Evolutionary conservation across 495 filamentous ascomycete genomes (phyloP), one percentile per base, ranked within the genome.

Genomic region (Penicillium lividum): DNA sequence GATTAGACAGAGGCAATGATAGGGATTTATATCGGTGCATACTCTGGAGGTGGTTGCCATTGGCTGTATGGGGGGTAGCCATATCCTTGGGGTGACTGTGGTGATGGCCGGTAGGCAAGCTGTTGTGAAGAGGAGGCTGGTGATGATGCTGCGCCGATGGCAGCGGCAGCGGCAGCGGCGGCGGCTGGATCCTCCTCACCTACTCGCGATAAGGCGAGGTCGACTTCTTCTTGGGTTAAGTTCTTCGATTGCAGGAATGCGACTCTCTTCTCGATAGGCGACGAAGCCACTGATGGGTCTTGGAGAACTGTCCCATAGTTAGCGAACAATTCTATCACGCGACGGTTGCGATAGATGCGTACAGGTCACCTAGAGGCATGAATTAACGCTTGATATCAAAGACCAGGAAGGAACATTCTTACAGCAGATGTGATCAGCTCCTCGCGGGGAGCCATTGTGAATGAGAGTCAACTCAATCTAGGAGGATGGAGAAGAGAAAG

Each of bases 241-340:
- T 98, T 97, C 74, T 99, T 99, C 0, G 93, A 96, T 70, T 93
- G 89, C 18, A 99, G 82, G 63, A 99, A 99, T 13, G 92, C 88
- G 54, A 97, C 80, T 55, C 90, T 84, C 74, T 95, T 97, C 62
- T 98, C 95, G 54, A 96, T 77, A n/a, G 95, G 88, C 1, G 93
- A 91, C 3, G 84, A 83, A n/a, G 90, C 84, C 52, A 98, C 92
- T 38, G 86, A 91, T 9, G 94, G 92, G 69, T 99, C 93, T 77
- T 90, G 89, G 51, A 98, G 86, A 70, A 98, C 93, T 97, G 62
- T 49, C 30, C 29, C 40, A 31, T 43, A 28, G 60, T 77, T 58
- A 74, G 68, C 60, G 46, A 38, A 29, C 13, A 38, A 40, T 18
- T 38, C 56, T 29, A 54, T 52, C 45, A 57, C 56, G 52, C 31